Evolutionary conservation across 2,329 filamentous ascomycete species (phyloP).

Genomic region (Elsinoe batatas): DNA sequence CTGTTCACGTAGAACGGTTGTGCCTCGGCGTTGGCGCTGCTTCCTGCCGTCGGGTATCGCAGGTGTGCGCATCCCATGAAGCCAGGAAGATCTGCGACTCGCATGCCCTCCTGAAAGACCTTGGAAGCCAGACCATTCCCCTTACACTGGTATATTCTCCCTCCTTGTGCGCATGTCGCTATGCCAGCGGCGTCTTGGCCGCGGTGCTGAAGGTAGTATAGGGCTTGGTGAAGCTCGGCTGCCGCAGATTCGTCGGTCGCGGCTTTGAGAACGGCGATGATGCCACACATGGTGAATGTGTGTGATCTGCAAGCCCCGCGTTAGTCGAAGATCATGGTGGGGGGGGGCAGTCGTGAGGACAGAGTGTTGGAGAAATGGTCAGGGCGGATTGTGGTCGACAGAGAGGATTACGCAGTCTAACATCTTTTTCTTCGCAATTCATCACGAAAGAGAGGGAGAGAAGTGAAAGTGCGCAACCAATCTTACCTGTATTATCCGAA

Average conservation of each 20-base stretch:
- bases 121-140: conserved; percentile 78
- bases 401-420: conserved; percentile 33
- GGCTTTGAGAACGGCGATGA: conserved; percentile 40
- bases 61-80: conserved; percentile 82
- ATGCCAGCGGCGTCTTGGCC: conserved; percentile 87
- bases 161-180: conserved; percentile 61
- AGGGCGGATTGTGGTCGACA: conserved; percentile 12
- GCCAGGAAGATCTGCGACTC: conserved; percentile 64
- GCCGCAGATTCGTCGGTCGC: conserved; percentile 27
- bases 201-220: conserved; percentile 44
- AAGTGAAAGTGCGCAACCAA: background rate
- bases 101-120: conserved; percentile 72
- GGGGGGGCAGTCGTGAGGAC: background rate
- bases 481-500: background rate
- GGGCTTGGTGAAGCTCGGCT: conserved; percentile 29
- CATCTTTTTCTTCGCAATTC: conserved; percentile 26
- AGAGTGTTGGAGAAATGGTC: conserved; percentile 1
- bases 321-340: conserved; percentile 12
- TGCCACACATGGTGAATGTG: conserved; percentile 38
- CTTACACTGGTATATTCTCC: conserved; percentile 80
- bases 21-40: conserved; percentile 71
- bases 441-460: conserved; percentile 16
- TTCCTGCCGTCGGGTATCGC: conserved; percentile 82
- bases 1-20: conserved; percentile 89
- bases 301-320: conserved; percentile 11